Evolutionary conservation across 805 yeast species (phyloP), one percentile per base, ranked within the genome.

Genomic region (Suhomyces sp.): DNA sequence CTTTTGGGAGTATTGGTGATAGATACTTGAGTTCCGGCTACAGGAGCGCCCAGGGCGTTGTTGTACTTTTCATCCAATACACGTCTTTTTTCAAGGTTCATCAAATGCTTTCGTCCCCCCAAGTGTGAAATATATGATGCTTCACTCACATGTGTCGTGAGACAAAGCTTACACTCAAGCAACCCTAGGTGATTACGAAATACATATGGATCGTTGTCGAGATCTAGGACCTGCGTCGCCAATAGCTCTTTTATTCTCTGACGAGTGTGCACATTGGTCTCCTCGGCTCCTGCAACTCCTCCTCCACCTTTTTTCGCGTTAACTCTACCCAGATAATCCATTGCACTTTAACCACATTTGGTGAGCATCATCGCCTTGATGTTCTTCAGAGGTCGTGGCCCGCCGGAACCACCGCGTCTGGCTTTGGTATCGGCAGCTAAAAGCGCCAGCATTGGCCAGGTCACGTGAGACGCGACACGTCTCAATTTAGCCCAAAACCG

Each of bases 231-330:
- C 55, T 69, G 80, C 55, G 67, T 67, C 47, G 76, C 67, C 37
- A 87, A 74, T 44, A 91, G 77, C 57, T 86, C 82, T 41, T 84
- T 79, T 7, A 90, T 79, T 37, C 96, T 78, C 52, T 83, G 83
- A 51, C 85, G 75, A 45, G 92, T 76, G 44, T 86, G 86, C 4
- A 83, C 80, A 60, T 88, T 87, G 6, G 85, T 75, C 57, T 87
- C 91, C 19, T 83, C 80, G 43, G 75, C 72, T 4, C 88, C 87
- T 0, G 97, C 97, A 17, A 91, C 76, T 6, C 96, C 97, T 58
- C 97, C 97, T 25, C 86, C 82, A 8, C 97, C 97, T 65, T 89
- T 84, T 69, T 91, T 91, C 6, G 96, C 86, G 44, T 97, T 97
- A 2, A 88, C 96, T 61, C 97, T 72, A 59, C 87, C 88, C 56